These are phyloP conservation scores for Penicillium desertorum DNA, from an alignment of 495 filamentous ascomycete genomes.

Conservation along the genomic window DNA sequence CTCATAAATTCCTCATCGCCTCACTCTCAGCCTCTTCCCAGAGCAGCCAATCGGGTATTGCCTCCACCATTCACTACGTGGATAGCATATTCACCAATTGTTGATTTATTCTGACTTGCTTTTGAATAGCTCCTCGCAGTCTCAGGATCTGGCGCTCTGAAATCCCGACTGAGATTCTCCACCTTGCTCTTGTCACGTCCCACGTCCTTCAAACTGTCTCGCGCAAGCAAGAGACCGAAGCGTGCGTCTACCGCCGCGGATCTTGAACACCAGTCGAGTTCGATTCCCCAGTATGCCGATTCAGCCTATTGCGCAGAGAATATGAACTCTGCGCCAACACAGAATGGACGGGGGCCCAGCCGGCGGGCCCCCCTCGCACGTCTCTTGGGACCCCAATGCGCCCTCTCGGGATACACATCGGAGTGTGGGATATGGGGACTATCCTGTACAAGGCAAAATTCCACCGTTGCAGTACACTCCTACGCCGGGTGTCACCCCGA, in stretches of 20 bases:
- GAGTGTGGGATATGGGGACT: not conserved
- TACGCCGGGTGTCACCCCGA: not conserved
- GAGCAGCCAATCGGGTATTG: slow-evolving; percentile 6
- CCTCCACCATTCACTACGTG: not conserved
- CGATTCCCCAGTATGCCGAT: not conserved
- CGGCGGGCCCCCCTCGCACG: not conserved
- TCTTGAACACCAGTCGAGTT: slow-evolving; percentile 2
- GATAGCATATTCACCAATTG: not conserved
- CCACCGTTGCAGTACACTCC: not conserved
- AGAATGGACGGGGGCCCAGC: not conserved
- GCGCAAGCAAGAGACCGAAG: slow-evolving; percentile 19
- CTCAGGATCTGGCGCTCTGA: not conserved
- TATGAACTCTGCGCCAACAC: not conserved
- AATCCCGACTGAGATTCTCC: not conserved
- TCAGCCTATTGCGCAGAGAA: slow-evolving; percentile 1
- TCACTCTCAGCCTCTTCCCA: not conserved
- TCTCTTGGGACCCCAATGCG: slow-evolving; percentile 1
- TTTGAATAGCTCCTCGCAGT: not conserved
- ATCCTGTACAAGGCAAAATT: not conserved
- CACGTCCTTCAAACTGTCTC: slow-evolving; percentile 19
- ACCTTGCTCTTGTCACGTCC: not conserved
- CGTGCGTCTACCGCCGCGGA: slow-evolving; percentile 15
- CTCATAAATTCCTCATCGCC: not conserved
- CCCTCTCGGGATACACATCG: not conserved
- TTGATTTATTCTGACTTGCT: slow-evolving; percentile 2